A percentile compares a stretch with the other conserved stretches of the same genome.
These are phyloP conservation scores for Fusarium austroafricanum DNA, from an alignment of 2,329 filamentous ascomycete species.

Conservation along the genomic window DNA sequence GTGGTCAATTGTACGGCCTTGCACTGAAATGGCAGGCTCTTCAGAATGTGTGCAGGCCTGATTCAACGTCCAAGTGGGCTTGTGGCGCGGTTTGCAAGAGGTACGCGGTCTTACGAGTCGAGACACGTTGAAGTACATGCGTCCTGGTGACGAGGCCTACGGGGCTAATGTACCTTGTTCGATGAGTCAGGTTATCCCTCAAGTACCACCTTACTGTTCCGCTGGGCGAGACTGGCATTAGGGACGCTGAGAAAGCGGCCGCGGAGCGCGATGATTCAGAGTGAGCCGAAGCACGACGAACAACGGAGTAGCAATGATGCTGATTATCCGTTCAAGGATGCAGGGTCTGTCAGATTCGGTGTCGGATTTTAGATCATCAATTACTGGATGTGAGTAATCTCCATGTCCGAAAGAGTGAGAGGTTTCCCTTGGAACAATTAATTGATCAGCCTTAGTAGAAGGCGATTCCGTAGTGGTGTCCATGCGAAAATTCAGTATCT, in stretches of 20 bases:
- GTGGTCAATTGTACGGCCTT: constrained; percentile 32
- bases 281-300: constrained; percentile 24
- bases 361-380: constrained; percentile 19
- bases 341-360: constrained; percentile 16
- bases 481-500: constrained; percentile 25
- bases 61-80: constrained; percentile 29
- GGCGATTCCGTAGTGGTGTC: constrained; percentile 32
- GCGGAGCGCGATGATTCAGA: constrained; percentile 23
- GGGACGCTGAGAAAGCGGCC: constrained; percentile 25
- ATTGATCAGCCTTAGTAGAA: constrained; percentile 17
- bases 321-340: constrained; percentile 4
- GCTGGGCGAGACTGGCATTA: constrained; percentile 10
- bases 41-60: constrained; percentile 16
- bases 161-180: constrained; percentile 22
- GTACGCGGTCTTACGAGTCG: constrained; percentile 42
- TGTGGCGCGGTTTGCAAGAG: constrained; percentile 37
- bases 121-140: constrained; percentile 30
- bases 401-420: constrained; percentile 4
- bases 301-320: neutral
- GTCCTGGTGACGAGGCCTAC: constrained; percentile 14
- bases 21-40: constrained; percentile 34
- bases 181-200: constrained; percentile 36
- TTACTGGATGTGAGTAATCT: constrained; percentile 12
- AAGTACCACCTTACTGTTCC: constrained; percentile 30
- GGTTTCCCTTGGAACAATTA: neutral